Evolutionary conservation across 768 basidiomycete genomes (phyloP).

Genomic region (Nidula microcarpa): DNA sequence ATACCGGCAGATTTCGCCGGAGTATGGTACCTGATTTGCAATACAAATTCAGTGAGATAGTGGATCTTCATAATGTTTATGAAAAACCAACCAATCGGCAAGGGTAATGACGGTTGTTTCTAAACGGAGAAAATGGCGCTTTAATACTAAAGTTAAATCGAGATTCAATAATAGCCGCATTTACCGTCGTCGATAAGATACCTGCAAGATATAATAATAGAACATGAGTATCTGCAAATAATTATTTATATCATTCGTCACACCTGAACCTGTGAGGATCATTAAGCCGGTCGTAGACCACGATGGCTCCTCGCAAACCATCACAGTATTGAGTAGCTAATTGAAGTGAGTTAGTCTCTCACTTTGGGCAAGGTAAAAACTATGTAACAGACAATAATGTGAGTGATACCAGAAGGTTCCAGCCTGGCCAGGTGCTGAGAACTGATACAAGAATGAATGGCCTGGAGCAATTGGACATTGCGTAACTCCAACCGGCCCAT

Average conservation of each 20-base stretch:
- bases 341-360: slow-evolving; percentile 5
- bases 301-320: slow-evolving; percentile 45
- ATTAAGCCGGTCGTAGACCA: slow-evolving; percentile 35
- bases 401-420: slow-evolving; percentile 44
- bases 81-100: slow-evolving; percentile 38
- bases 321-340: slow-evolving; percentile 53
- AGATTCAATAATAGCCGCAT: not conserved
- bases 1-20: slow-evolving; percentile 20
- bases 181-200: slow-evolving; percentile 43
- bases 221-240: not conserved
- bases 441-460: slow-evolving; percentile 37
- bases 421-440: slow-evolving; percentile 27
- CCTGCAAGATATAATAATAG: not conserved
- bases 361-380: not conserved
- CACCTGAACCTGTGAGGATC: slow-evolving; percentile 25
- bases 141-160: not conserved
- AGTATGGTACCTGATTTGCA: slow-evolving; percentile 21
- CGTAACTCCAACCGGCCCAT: slow-evolving; percentile 34
- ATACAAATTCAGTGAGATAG: not conserved
- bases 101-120: slow-evolving; percentile 44
- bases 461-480: slow-evolving; percentile 40
- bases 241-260: not conserved
- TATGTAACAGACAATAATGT: slow-evolving; percentile 24
- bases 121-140: slow-evolving; percentile 3
- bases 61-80: not conserved